These are phyloP conservation scores for Hymenoscyphus fraxineus DNA, from an alignment of 2,329 filamentous ascomycete species.

Conservation along the genomic window DNA sequence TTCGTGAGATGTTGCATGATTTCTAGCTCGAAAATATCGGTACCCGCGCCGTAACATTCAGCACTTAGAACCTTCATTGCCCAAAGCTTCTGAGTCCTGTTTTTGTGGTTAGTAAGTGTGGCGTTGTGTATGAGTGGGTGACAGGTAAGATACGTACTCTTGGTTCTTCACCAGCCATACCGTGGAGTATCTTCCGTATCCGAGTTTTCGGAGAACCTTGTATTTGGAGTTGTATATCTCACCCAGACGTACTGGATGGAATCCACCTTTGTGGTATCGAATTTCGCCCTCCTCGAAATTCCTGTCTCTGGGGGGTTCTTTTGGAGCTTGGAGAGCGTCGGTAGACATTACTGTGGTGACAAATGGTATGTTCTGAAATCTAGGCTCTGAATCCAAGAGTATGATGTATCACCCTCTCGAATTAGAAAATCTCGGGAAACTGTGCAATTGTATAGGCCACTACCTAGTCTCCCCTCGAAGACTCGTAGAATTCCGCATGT, in stretches of 20 bases:
- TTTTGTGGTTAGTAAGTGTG: background rate
- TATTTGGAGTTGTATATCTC: constrained; percentile 2
- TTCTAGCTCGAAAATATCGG: background rate
- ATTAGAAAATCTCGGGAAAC: too few relatives aligned
- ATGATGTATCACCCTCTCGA: too few relatives aligned
- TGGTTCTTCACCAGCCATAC: constrained; percentile 2
- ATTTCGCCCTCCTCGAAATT: background rate
- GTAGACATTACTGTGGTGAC: background rate
- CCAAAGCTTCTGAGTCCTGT: background rate
- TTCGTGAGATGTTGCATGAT: background rate
- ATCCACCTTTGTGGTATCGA: background rate
- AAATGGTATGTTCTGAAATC: background rate
- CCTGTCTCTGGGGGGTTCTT: background rate
- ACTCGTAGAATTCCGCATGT: too few relatives aligned
- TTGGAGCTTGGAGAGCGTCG: too few relatives aligned
- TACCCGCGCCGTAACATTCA: background rate
- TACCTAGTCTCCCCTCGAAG: too few relatives aligned
- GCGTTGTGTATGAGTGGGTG: background rate
- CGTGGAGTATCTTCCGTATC: constrained; percentile 3
- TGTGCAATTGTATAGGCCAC: too few relatives aligned
- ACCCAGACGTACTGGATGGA: constrained; percentile 3
- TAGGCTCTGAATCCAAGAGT: too few relatives aligned
- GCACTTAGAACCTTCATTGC: background rate
- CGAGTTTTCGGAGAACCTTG: constrained; percentile 4
- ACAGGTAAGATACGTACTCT: background rate